Evolutionary conservation across 2,329 filamentous ascomycete genomes (phyloP).

Genomic region (Teratosphaeria gauchensis): DNA sequence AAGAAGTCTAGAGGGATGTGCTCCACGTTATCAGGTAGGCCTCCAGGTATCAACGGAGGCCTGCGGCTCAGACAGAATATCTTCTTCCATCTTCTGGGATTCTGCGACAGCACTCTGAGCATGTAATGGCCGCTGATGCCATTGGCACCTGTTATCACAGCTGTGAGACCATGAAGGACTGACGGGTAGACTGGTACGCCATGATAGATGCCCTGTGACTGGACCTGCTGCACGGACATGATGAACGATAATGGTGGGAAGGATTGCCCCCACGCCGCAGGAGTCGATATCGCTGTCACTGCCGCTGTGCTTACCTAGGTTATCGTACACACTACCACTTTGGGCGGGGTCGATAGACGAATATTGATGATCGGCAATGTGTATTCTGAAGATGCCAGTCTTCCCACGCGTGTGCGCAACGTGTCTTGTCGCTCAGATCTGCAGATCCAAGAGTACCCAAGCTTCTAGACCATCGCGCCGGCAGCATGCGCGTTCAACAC

Average conservation of each 20-base stretch:
- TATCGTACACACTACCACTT: background rate
- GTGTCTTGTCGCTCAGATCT: background rate
- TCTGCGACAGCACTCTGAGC: constrained; percentile 36
- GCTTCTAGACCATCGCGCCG: background rate
- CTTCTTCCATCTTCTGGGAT: constrained; percentile 42
- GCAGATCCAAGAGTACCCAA: background rate
- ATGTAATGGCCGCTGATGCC: constrained; percentile 33
- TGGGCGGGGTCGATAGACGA: background rate
- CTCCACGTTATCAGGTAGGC: constrained; percentile 17
- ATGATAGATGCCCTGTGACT: constrained; percentile 39
- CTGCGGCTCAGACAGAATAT: constrained; percentile 43
- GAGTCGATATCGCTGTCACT: background rate
- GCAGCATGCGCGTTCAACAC: background rate
- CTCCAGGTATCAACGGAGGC: constrained; percentile 29
- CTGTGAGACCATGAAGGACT: constrained; percentile 35
- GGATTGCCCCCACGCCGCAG: background rate
- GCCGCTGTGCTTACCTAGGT: background rate
- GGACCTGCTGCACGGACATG: constrained; percentile 17
- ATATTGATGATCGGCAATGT: background rate
- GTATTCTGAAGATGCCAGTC: background rate
- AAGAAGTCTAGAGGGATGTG: constrained; percentile 32
- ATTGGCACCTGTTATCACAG: constrained; percentile 46
- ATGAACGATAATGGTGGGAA: background rate
- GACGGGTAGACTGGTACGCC: constrained; percentile 39
- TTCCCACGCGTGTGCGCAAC: background rate